Conservation (phyloP, 1,284 basidiomycete genomes). For the Ceratobasidium papillatum region DNA sequence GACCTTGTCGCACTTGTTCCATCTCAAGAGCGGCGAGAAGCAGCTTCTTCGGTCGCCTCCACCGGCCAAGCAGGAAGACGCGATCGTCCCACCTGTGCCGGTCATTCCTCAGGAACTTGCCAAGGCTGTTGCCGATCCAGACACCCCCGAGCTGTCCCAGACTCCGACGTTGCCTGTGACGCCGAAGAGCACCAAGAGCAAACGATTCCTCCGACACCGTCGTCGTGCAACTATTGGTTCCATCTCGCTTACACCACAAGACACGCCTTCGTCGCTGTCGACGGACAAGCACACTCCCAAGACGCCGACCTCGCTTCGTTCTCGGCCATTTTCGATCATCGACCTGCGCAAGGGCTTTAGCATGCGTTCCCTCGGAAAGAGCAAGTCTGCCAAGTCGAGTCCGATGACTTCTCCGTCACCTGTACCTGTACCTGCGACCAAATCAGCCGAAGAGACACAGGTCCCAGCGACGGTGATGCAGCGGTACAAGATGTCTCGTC, state of each 20-base stretch:
- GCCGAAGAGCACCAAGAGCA: conserved; percentile 16
- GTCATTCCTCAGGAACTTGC: conserved; percentile 26
- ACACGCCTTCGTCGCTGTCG: background rate
- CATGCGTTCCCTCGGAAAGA: conserved; percentile 19
- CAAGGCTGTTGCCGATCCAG: conserved; percentile 29
- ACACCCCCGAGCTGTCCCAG: conserved; percentile 18
- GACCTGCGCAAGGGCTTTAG: conserved; percentile 36
- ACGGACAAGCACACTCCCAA: conserved; percentile 11
- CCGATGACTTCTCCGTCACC: background rate
- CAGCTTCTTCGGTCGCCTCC: conserved; percentile 12
- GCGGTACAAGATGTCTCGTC: conserved; percentile 18
- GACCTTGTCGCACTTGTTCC: conserved; percentile 25
- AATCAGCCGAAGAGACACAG: background rate
- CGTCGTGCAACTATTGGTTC: conserved; percentile 26
- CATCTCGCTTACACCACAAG: background rate
- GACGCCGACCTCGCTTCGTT: conserved; percentile 19
- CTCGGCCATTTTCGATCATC: conserved; percentile 23
- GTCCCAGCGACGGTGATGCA: conserved; percentile 2
- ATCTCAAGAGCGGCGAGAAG: conserved; percentile 28
- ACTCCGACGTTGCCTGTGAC: background rate
- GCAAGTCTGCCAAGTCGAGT: conserved; percentile 32
- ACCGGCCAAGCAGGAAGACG: conserved; percentile 23
- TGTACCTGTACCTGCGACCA: background rate
- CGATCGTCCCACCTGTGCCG: conserved; percentile 18
- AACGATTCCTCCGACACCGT: conserved; percentile 1